Conservation (phyloP, 139 green algal genomes). For the Mychonastes homosphaera region DNA sequence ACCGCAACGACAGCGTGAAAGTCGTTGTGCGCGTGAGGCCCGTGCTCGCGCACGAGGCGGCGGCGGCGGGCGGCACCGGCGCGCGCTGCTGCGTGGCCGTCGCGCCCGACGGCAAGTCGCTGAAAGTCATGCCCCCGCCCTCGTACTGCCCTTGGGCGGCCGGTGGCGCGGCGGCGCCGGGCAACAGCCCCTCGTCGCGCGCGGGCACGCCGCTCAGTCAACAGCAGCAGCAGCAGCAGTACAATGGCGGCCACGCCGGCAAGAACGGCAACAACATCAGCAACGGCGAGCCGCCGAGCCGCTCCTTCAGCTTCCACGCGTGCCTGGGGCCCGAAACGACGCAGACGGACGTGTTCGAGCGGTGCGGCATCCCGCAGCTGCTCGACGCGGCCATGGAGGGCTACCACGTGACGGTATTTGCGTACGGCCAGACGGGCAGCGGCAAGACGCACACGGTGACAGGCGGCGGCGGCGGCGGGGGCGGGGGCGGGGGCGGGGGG, state of each 20-base stretch:
- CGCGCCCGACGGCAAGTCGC: conserved; percentile 21
- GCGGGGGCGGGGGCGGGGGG: too few species aligned
- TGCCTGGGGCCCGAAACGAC: conserved; percentile 43
- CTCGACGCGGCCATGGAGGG: conserved; percentile 71
- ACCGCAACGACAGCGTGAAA: conserved; percentile 49
- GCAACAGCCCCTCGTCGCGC: background rate
- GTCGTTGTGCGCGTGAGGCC: conserved; percentile 52
- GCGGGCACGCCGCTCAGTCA: background rate
- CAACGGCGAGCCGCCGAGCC: background rate
- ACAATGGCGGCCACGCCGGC: background rate
- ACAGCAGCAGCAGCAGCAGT: background rate
- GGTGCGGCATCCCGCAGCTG: conserved; percentile 53
- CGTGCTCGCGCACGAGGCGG: conserved; percentile 26
- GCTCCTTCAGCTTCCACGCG: conserved; percentile 46
- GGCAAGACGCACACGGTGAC: conserved; percentile 67
- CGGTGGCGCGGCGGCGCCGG: background rate
- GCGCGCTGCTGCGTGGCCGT: too few species aligned
- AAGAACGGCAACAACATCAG: background rate
- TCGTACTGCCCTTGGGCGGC: background rate
- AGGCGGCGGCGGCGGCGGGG: background rate
- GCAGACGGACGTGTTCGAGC: conserved; percentile 47
- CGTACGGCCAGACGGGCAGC: conserved; percentile 46
- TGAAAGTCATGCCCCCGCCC: conserved; percentile 30
- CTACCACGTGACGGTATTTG: conserved; percentile 63
- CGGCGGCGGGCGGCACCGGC: conserved; percentile 25